A percentile compares a stretch with the other conserved stretches of the same genome.
phyloP scores from a whole-genome alignment of 2,329 filamentous ascomycete species.

The Ceratocystis colombiana region DNA sequence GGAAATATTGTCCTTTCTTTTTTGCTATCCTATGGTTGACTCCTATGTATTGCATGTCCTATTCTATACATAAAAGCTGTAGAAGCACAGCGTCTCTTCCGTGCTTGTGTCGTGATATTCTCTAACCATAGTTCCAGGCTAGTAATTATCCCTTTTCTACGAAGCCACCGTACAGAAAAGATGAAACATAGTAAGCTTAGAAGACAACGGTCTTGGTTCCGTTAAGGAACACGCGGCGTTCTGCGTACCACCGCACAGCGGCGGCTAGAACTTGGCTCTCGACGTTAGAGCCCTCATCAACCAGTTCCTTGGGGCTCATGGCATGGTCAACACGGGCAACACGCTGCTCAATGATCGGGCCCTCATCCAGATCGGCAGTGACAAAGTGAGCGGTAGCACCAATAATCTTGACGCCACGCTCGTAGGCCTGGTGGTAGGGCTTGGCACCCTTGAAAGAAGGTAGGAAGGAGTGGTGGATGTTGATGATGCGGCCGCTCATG shows the following conservation, averaged over 20 bases:
- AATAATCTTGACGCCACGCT: slow-evolving; percentile 79
- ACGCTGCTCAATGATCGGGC: slow-evolving; percentile 79
- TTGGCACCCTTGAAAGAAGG: slow-evolving; percentile 81
- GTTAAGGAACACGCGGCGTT: slow-evolving; percentile 68
- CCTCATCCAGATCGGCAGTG: slow-evolving; percentile 74
- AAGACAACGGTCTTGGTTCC: slow-evolving; percentile 74
- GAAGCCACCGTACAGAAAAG: not conserved
- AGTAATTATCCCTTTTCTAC: not conserved
- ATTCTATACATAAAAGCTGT: not conserved
- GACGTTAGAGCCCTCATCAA: slow-evolving; percentile 71
- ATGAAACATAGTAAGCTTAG: slow-evolving; percentile 6
- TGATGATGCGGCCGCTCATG: slow-evolving; percentile 73
- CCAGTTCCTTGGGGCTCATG: slow-evolving; percentile 64
- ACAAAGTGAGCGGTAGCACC: slow-evolving; percentile 80
- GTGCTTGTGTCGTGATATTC: slow-evolving; percentile 2
- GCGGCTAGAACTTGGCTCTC: slow-evolving; percentile 74
- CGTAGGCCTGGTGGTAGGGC: slow-evolving; percentile 80
- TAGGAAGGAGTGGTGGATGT: slow-evolving; percentile 82
- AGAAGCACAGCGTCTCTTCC: slow-evolving; percentile 15
- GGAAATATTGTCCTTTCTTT: not conserved
- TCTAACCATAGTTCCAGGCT: slow-evolving; percentile 14
- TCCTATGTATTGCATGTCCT: not conserved
- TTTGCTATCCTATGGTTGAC: not conserved
- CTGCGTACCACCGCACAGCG: slow-evolving; percentile 74
- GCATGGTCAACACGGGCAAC: slow-evolving; percentile 66